phyloP scores from a whole-genome alignment of 2,329 filamentous ascomycete species.

The Talaromyces sp. region DNA sequence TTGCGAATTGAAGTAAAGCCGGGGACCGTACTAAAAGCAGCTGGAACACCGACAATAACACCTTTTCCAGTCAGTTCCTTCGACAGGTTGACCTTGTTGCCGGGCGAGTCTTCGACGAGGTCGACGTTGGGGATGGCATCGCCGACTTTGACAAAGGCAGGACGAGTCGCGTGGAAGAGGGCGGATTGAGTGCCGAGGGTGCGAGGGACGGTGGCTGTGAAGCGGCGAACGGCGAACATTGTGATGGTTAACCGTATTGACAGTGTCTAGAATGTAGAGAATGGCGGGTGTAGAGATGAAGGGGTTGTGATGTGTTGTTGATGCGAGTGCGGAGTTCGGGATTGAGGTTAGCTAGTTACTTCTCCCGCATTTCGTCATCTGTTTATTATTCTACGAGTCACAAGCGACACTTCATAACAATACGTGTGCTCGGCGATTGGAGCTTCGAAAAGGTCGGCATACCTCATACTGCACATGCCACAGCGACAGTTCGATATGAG shows the following conservation, averaged over 20 bases:
- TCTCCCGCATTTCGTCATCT: neutral
- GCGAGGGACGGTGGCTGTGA: slow-evolving; percentile 29
- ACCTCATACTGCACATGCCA: too few relatives aligned
- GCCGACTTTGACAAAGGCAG: slow-evolving; percentile 62
- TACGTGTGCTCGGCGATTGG: too few relatives aligned
- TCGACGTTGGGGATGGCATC: slow-evolving; percentile 73
- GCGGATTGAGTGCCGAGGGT: slow-evolving; percentile 26
- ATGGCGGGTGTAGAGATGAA: too few relatives aligned
- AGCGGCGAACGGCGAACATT: slow-evolving; percentile 38
- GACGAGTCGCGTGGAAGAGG: slow-evolving; percentile 37
- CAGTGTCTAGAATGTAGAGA: neutral
- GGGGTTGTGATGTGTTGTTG: neutral
- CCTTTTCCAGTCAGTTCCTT: slow-evolving; percentile 72
- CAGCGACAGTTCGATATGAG: too few relatives aligned
- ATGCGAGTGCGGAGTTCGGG: neutral
- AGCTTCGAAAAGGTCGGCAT: too few relatives aligned
- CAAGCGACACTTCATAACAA: too few relatives aligned
- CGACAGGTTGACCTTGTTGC: slow-evolving; percentile 83
- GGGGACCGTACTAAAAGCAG: slow-evolving; percentile 59
- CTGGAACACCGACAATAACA: slow-evolving; percentile 79
- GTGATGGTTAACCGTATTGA: neutral
- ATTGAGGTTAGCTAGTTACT: neutral
- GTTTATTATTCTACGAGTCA: neutral
- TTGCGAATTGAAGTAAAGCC: neutral
- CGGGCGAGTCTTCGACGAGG: slow-evolving; percentile 78